Base-by-base conservation (phyloP, 495 filamentous ascomycete species). In the Hypomontagnella submonticulosa region DNA sequence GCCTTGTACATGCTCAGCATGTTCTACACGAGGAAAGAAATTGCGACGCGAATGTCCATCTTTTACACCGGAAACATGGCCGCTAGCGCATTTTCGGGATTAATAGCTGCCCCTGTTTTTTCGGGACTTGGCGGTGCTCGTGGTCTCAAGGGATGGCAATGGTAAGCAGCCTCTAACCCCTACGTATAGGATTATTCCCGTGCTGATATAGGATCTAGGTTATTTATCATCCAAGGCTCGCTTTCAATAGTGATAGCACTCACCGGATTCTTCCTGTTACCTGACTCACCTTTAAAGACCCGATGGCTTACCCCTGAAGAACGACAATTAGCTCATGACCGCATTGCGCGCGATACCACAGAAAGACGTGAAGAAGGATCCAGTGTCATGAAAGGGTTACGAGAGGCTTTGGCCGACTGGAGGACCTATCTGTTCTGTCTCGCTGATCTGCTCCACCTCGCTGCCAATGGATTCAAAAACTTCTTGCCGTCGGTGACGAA, bases 11-110 rank as follows among this genome's bases (percentile, higher is more conserved):
- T 82, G 18, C 72, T 83, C 8, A 75, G 71, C 23, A 65, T 77
- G 60, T 86, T 79, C 71, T 86, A 86, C 47, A 84, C 80, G 1
- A 65, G 80, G 18, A 80, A 82, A 50, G 83, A 86, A 57, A 61
- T 85, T 18, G 73, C 76, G 6, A 71, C 71, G 8, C 73, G 81
- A 2, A 82, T 77, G 51, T 73, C 78, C 9, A 76, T 82, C 47
- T 71, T 84, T 13, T 80, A 80, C 57, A 74, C 75, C 0, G 80
- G 77, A 0, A 75, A 76, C 51, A 75, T 80, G 13, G 66, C 79
- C 2, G 76, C 79, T 23, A 78, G 72, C 32, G 76, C 81, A 11
- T 84, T 83, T 58, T 75, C 76, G 3, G 81, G 82, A 12, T 73
- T 84, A n/a, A 80, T 85, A 56, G 75, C 79, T n/a, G 79, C 77